These are phyloP conservation scores for Jamesozyma jinghongensis DNA, from an alignment of 805 yeast species.

Conservation along the genomic window DNA sequence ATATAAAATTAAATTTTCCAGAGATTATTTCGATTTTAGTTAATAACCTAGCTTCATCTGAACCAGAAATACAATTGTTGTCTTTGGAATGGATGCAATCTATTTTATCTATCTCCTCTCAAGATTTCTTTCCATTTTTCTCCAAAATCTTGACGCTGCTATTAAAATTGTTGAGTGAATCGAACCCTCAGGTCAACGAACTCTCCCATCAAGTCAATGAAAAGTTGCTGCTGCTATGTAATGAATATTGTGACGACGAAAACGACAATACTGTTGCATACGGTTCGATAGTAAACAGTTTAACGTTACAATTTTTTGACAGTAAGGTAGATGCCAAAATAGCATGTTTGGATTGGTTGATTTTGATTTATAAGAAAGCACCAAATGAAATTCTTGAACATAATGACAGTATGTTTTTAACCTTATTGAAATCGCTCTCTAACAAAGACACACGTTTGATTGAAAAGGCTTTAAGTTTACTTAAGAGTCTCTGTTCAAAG, in stretches of 20 bases:
- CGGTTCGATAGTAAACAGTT: conserved; percentile 55
- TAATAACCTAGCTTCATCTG: conserved; percentile 67
- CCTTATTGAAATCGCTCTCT: conserved; percentile 61
- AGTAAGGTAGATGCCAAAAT: conserved; percentile 75
- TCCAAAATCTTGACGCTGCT: conserved; percentile 68
- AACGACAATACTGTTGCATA: conserved; percentile 23
- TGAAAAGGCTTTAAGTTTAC: conserved; percentile 24
- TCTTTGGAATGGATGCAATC: conserved; percentile 77
- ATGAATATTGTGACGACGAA: conserved; percentile 19
- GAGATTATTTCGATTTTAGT: conserved; percentile 73
- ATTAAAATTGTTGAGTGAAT: conserved; percentile 52
- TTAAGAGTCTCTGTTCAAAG: conserved; percentile 24
- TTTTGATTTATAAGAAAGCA: conserved; percentile 65
- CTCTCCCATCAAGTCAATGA: conserved; percentile 50
- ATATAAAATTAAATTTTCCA: conserved; percentile 69
- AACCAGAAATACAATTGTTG: conserved; percentile 66
- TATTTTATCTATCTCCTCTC: conserved; percentile 59
- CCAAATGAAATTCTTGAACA: conserved; percentile 47
- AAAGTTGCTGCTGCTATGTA: conserved; percentile 43
- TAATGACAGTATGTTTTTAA: conserved; percentile 60
- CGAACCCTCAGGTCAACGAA: conserved; percentile 41
- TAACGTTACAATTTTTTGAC: conserved; percentile 62
- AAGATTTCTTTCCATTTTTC: conserved; percentile 60
- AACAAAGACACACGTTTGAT: conserved; percentile 36
- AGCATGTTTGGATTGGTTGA: conserved; percentile 84